phyloP scores from a whole-genome alignment of 257 asterid genomes.

The Henckelia pumila region DNA sequence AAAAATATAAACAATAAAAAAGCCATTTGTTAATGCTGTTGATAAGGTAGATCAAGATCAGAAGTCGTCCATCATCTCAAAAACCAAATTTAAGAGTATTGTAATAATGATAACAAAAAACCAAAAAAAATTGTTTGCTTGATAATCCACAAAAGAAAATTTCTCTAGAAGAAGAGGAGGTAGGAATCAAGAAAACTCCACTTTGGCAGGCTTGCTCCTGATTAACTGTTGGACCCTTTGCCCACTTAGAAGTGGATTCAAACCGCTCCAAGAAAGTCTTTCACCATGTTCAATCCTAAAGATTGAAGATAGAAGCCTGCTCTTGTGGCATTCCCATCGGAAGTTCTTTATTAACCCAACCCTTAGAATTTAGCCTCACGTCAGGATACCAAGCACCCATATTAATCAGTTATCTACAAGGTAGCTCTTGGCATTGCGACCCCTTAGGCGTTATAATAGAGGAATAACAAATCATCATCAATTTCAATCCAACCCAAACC shows the following conservation, averaged over 20 bases:
- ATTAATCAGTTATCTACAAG: background rate
- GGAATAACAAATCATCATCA: background rate
- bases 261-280: background rate
- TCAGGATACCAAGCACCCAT: background rate
- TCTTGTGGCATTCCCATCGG: no score
- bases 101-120: background rate
- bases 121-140: background rate
- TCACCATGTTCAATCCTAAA: background rate
- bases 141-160: background rate
- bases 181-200: background rate
- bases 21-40: background rate
- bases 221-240: background rate
- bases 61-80: constrained; percentile 1
- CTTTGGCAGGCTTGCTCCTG: background rate
- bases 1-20: background rate
- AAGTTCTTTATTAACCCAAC: no score
- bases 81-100: background rate
- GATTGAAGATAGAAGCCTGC: no score
- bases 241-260: background rate
- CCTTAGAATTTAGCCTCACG: background rate
- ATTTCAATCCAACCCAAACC: background rate
- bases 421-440: background rate
- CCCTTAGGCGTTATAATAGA: background rate
- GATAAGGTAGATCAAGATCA: background rate
- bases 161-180: background rate